Conservation (phyloP, 2,329 filamentous ascomycete genomes). For the Colletotrichum sansevieriae region DNA sequence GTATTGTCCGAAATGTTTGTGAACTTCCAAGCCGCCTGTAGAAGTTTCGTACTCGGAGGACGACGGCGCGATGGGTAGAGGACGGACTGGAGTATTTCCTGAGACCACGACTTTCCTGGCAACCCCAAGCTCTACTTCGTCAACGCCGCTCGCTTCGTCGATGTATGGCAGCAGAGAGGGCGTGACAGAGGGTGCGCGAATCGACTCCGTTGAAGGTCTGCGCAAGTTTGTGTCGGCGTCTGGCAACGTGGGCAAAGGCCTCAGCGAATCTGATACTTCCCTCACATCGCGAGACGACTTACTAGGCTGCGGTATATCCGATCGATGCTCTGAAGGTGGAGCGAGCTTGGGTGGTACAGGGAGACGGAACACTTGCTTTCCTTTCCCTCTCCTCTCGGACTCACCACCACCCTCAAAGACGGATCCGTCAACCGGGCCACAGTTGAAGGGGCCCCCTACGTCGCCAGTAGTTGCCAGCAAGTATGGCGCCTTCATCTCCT, state of each 20-base stretch:
- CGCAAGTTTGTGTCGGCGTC: slow-evolving; percentile 36
- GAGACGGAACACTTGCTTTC: slow-evolving; percentile 3
- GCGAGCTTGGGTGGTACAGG: slow-evolving; percentile 49
- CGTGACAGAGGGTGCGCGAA: slow-evolving; percentile 44
- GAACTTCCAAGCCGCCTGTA: neutral
- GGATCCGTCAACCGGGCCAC: slow-evolving; percentile 17
- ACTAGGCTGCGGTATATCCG: slow-evolving; percentile 49
- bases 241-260: slow-evolving; percentile 49
- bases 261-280: slow-evolving; percentile 44
- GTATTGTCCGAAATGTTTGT: neutral
- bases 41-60: slow-evolving; percentile 45
- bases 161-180: slow-evolving; percentile 45
- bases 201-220: slow-evolving; percentile 41
- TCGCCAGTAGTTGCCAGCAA: neutral
- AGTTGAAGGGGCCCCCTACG: neutral
- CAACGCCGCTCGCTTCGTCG: slow-evolving; percentile 41
- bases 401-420: neutral
- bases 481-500: neutral
- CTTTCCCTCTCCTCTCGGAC: neutral
- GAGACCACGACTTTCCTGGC: slow-evolving; percentile 40
- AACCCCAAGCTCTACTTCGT: slow-evolving; percentile 46
- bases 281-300: slow-evolving; percentile 47
- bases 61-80: slow-evolving; percentile 28
- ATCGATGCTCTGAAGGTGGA: slow-evolving; percentile 16
- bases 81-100: neutral